Percentiles rank a stretch among this genome's conserved stretches.
Evolutionary conservation across 805 yeast species (phyloP).

Genomic region (Kluyveromyces siamensis): DNA sequence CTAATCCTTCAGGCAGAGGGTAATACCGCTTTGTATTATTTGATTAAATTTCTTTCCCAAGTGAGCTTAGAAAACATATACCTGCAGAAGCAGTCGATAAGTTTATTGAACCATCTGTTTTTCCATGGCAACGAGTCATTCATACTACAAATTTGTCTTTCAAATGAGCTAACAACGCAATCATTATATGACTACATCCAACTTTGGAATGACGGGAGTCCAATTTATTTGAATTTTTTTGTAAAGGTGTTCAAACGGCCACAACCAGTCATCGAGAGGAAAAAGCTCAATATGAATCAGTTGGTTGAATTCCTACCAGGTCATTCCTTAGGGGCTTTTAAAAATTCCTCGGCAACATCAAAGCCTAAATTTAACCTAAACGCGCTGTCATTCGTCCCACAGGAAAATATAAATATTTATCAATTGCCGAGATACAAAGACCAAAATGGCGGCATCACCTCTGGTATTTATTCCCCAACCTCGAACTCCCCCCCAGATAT

Average conservation of each 20-base stretch:
- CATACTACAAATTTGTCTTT: constrained; percentile 8
- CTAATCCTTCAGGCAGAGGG: constrained; percentile 26
- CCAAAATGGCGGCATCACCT: background rate
- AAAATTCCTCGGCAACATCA: background rate
- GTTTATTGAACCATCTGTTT: constrained; percentile 24
- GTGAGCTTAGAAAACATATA: constrained; percentile 28
- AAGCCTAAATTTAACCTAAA: constrained; percentile 4
- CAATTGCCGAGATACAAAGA: background rate
- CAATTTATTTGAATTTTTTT: constrained; percentile 17
- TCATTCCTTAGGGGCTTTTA: background rate
- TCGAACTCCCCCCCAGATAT: background rate
- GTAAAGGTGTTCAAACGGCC: constrained; percentile 10
- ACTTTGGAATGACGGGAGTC: constrained; percentile 31
- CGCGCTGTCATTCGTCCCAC: constrained; percentile 7
- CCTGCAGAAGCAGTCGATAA: constrained; percentile 26
- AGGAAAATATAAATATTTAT: background rate
- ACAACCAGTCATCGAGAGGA: constrained; percentile 13
- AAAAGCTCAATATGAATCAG: constrained; percentile 6
- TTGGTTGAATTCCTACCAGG: constrained; percentile 13
- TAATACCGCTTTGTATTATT: constrained; percentile 27
- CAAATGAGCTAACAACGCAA: constrained; percentile 19
- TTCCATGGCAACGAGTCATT: constrained; percentile 11
- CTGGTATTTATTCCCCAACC: background rate
- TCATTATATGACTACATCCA: constrained; percentile 17
- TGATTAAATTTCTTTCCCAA: constrained; percentile 28